Evolutionary conservation across 352 stramenopile species (phyloP), one percentile per base, ranked within the genome.

Genomic region (Pythium aristosporum): DNA sequence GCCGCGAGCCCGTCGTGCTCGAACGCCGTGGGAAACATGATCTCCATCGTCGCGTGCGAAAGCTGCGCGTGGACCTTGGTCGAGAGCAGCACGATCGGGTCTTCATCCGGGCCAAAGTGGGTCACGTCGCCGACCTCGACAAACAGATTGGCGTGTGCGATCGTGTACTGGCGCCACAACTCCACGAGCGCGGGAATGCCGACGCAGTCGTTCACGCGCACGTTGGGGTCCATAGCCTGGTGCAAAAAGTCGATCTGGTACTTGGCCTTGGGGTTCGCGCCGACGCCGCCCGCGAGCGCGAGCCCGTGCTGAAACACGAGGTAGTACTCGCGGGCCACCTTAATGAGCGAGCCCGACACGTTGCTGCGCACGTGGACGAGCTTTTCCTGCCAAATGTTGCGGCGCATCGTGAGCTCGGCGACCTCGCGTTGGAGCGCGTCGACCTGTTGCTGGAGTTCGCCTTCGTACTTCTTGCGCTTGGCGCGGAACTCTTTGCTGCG

Each of bases 161-260:
- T 44, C n/a, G 66, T 72, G 67, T 72, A 67, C 30, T 57, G 25
- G n/a, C 60, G 61, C 66, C 69, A 76, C 55, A 68, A 58, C 7
- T 73, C 61, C 15, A 76, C 48, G 48, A 73, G 42, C 10, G 57
- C 54, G 2, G 69, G 60, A 34, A 76, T 61, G 39, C 69, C 69
- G 1, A 63, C 20, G 30, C 52, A 11, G 30, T 63, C 48, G 18
- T 63, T 63, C 10, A 70, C 48, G 23, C 44, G 41, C 18, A 76
- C 63, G 39, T 66, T 44, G 10, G 58, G 42, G 46, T 71, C 49
- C 53, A 77, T 67, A 15, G 58, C 54, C 11, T 60, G 51, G 34
- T 23, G 34, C 25, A 74, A 46, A 41, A 74, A 74, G 39, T 68
- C 57, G 57, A 62, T 51, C 65, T 71, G 65, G 65, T 67, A 71